These are phyloP conservation scores for Paramecium sexaurelia DNA, from an alignment of 73 alveolate genomes.

Conservation along the genomic window DNA sequence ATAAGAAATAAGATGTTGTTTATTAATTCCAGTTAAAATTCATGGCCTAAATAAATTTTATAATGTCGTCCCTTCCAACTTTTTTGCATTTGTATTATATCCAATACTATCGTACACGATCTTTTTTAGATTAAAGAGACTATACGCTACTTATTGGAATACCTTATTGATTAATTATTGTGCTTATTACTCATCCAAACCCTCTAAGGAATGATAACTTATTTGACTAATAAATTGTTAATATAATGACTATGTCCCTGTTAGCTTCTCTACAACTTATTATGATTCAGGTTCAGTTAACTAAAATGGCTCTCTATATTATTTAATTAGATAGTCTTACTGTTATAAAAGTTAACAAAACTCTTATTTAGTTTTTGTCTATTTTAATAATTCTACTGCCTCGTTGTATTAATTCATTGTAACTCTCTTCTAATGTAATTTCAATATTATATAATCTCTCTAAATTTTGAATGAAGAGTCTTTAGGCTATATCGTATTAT, in stretches of 20 bases:
- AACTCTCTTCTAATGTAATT: neutral
- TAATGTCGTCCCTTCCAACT: neutral
- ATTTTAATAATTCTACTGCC: neutral
- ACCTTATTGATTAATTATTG: conserved; percentile 3
- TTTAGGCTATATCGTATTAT: neutral
- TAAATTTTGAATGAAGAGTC: neutral
- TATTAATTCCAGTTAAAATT: conserved; percentile 17
- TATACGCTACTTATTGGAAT: conserved; percentile 19
- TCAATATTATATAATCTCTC: neutral
- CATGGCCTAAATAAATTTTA: neutral
- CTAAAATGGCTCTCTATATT: neutral
- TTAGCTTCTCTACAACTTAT: neutral
- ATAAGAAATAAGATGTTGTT: neutral
- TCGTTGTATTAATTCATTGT: neutral
- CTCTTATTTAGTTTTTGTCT: neutral
- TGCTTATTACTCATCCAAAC: conserved; percentile 9
- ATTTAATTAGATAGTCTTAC: neutral
- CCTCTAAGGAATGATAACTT: conserved; percentile 10
- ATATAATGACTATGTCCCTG: neutral
- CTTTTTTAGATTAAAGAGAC: neutral
- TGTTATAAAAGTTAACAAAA: neutral
- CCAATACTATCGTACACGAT: conserved; percentile 28
- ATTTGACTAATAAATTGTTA: neutral
- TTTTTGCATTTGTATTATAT: neutral
- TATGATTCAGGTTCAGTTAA: neutral